Evolutionary conservation across 2,329 filamentous ascomycete genomes (phyloP).

Genomic region (Domatiomyces globalis): DNA sequence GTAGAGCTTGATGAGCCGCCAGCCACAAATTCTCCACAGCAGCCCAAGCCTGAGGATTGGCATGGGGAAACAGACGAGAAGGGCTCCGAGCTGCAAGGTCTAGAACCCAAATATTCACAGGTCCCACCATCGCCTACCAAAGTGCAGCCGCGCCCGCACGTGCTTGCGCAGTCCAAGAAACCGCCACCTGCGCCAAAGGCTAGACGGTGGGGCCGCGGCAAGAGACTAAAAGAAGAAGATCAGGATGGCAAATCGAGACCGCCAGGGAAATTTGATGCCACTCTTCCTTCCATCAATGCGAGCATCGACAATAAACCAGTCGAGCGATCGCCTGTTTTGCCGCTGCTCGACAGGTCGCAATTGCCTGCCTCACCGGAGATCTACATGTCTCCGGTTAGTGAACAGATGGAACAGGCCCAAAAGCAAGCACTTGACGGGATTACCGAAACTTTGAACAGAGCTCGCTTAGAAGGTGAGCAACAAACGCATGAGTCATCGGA

Average conservation of each 20-base stretch:
- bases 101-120: not conserved
- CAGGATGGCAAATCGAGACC: slow-evolving; percentile 18
- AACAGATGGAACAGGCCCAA: slow-evolving; percentile 15
- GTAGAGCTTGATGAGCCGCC: slow-evolving; percentile 4
- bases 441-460: slow-evolving; percentile 8
- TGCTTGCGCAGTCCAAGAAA: slow-evolving; percentile 10
- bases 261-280: slow-evolving; percentile 15
- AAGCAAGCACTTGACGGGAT: slow-evolving; percentile 13
- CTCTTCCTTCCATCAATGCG: slow-evolving; percentile 15
- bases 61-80: not conserved
- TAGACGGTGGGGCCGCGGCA: slow-evolving; percentile 28
- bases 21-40: not conserved
- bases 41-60: not conserved
- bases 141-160: slow-evolving; percentile 1
- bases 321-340: slow-evolving; percentile 9
- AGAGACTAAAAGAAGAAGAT: slow-evolving; percentile 23
- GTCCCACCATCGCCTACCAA: not conserved
- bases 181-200: slow-evolving; percentile 25
- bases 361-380: not conserved
- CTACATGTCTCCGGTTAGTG: slow-evolving; percentile 11
- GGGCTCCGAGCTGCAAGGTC: not conserved
- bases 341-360: slow-evolving; percentile 3
- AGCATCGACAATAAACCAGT: slow-evolving; percentile 4
- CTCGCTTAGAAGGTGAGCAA: slow-evolving; percentile 5
- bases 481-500: not conserved